Evolutionary conservation across 257 asterid genomes (phyloP), one percentile per base, ranked within the genome.

Genomic region (Plantago elongata): DNA sequence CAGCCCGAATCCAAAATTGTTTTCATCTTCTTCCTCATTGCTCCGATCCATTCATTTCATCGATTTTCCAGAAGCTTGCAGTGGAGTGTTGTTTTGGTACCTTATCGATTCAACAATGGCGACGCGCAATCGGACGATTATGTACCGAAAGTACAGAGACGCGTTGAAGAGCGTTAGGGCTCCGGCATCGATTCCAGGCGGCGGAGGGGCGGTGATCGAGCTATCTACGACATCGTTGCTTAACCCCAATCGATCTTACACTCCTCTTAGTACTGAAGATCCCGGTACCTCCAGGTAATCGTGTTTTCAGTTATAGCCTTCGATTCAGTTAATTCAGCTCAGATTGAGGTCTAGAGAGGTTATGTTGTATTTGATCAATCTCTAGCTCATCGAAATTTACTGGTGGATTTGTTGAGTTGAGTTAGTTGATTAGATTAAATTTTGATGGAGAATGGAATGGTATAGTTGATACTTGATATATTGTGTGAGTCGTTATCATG

Each of bases 141-240:
- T 86, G 91, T 92, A 74, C 51, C 77, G 83, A 74, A 89, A 85
- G 81, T 86, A 85, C 48, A 79, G 99, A 69, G 99, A 92, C 78
- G 95, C 97, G 16, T 65, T 89, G 75, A 92, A 85, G 80, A 87
- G 91, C 77, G 96, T 92, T 46, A 82, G 99, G 78, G 70, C 73
- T 69, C 95, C 99, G 67, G 80, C 86, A 13, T 74, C 91, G 61
- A 77, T 34, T 34, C 79, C 76, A 72, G 84, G 75, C 54, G 66
- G 77, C 47, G 83, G 83, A 40, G 96, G 95, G 10, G 83, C 97
- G 6, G 97, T 92, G 75, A 89, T 92, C 74, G 97, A 92, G 80
- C 78, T 92, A 60, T 73, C 97, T 3, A 84, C 99, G 57, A 69
- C 97, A 69, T 84, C 96, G 29, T 78, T 91, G 68, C 92, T 92